These are phyloP conservation scores for Coemansia sp. DNA, from an alignment of 192 early-diverging fungal species.

Conservation along the genomic window DNA sequence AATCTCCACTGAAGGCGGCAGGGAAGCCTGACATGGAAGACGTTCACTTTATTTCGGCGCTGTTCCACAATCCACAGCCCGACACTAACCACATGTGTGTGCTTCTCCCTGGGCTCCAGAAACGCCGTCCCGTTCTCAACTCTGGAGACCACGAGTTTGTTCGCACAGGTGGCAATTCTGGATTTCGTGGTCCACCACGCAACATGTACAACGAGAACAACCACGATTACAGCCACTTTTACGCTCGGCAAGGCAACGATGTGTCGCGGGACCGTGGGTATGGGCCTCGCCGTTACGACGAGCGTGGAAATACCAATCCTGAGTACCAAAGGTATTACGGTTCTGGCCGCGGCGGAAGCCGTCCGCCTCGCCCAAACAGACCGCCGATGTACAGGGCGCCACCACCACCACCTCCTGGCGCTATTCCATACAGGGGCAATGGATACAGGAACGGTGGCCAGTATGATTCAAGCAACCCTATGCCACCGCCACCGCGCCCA, in stretches of 20 bases:
- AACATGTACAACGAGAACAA: constrained; percentile 31
- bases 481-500: constrained; percentile 25
- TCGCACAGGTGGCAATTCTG: constrained; percentile 35
- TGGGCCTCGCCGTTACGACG: constrained; percentile 49
- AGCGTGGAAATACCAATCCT: constrained; percentile 42
- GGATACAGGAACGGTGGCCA: background rate
- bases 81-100: constrained; percentile 23
- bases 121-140: constrained; percentile 32
- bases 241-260: constrained; percentile 52
- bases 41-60: constrained; percentile 61
- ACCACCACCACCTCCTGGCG: background rate
- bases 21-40: constrained; percentile 62
- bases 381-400: background rate
- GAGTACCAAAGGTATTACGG: constrained; percentile 24
- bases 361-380: background rate
- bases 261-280: constrained; percentile 45
- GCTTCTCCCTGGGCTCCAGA: constrained; percentile 43
- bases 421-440: background rate
- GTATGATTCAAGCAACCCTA: background rate
- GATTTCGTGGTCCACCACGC: constrained; percentile 28
- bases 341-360: constrained; percentile 1
- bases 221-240: constrained; percentile 44
- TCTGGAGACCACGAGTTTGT: constrained; percentile 43
- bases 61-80: constrained; percentile 48
- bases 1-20: constrained; percentile 55